Conservation (phyloP, 2,329 filamentous ascomycete species). For the Furcasterigmium sp. region DNA sequence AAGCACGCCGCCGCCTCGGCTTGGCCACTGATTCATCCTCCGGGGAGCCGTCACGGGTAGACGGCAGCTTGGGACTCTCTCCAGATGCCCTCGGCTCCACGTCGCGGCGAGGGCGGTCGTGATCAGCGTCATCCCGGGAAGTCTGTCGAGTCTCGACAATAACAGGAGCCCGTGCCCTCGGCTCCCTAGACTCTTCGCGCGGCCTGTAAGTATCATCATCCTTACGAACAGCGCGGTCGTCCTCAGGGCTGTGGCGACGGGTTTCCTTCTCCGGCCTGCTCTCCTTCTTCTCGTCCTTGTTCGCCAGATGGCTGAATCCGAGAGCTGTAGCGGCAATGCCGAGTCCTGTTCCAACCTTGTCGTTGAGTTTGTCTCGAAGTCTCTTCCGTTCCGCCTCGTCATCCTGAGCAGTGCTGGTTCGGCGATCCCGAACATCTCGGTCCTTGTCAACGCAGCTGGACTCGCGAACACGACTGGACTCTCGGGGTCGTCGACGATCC, state of each 20-base stretch:
- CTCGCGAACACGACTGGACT: conserved; percentile 4
- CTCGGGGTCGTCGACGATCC: conserved; percentile 1
- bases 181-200: conserved; percentile 17
- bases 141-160: conserved; percentile 13
- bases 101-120: conserved; percentile 29
- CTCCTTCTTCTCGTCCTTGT: conserved; percentile 34
- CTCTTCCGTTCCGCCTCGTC: conserved; percentile 27
- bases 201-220: conserved; percentile 19
- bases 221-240: conserved; percentile 13
- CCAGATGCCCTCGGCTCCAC: conserved; percentile 26
- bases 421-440: conserved; percentile 20
- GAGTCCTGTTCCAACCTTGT: conserved; percentile 42
- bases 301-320: conserved; percentile 28
- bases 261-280: conserved; percentile 19
- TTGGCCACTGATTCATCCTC: conserved; percentile 33
- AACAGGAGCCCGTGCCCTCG: conserved; percentile 10
- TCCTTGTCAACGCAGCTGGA: conserved; percentile 9
- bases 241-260: conserved; percentile 10
- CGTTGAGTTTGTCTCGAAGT: conserved; percentile 33
- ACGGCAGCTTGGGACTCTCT: conserved; percentile 20
- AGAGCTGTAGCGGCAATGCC: conserved; percentile 44
- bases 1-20: conserved; percentile 27
- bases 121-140: conserved; percentile 11
- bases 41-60: conserved; percentile 33
- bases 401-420: conserved; percentile 20